phyloP scores from a whole-genome alignment of 441 rosid genomes.

The Geranium incanum region DNA sequence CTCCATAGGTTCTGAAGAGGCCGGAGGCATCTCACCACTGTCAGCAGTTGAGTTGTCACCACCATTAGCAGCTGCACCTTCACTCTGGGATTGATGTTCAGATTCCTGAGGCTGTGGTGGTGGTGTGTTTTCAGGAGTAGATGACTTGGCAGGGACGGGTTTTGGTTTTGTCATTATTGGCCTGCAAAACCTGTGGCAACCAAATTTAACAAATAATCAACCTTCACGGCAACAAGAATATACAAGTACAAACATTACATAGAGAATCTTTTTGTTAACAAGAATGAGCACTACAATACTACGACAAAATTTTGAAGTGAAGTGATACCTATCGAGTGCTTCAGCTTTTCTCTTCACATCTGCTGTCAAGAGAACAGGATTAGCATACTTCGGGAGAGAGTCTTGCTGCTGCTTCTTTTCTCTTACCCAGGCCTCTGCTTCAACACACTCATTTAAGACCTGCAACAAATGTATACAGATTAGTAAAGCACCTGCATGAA shows the following conservation, averaged over 20 bases:
- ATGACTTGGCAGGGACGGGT: constrained; percentile 12
- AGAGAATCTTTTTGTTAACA: neutral
- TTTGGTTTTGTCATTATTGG: constrained; percentile 26
- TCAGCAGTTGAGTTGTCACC: neutral
- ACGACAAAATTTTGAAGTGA: too few relatives aligned
- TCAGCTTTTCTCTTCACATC: constrained; percentile 78
- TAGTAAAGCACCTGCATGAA: neutral
- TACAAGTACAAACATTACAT: neutral
- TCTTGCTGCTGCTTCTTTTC: constrained; percentile 85
- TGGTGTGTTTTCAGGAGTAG: constrained; percentile 10
- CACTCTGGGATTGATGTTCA: constrained; percentile 16
- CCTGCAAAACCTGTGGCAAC: constrained; percentile 37
- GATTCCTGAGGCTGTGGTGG: constrained; percentile 10
- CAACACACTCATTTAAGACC: constrained; percentile 82
- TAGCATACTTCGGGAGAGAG: constrained; percentile 61
- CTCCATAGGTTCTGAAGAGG: constrained; percentile 19
- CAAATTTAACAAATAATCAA: neutral
- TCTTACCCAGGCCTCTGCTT: constrained; percentile 82
- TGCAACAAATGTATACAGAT: constrained; percentile 19
- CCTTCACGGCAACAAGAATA: neutral
- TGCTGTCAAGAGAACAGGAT: constrained; percentile 69
- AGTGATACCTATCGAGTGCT: constrained; percentile 66
- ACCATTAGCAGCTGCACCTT: neutral
- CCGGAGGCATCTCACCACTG: constrained; percentile 10
- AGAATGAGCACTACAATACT: neutral